Percentiles rank a stretch among this genome's conserved stretches.
Conservation (phyloP, 2,329 filamentous ascomycete genomes). For the Aspergillus viridinutans region DNA sequence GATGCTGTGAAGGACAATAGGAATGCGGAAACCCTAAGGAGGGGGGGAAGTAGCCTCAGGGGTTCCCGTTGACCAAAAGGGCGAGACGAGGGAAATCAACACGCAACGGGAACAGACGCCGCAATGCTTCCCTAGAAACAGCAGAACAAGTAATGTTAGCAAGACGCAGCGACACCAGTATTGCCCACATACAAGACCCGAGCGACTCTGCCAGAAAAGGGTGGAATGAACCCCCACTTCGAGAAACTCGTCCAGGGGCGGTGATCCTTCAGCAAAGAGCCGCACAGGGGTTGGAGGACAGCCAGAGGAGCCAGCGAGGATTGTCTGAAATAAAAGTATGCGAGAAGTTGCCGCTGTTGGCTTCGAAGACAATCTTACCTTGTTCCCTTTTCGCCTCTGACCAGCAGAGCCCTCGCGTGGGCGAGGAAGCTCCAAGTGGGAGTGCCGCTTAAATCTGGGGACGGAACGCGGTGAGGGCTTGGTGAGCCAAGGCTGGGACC, state of each 20-base stretch:
- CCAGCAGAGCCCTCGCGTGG: conserved; percentile 9
- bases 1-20: background rate
- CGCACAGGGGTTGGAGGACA: background rate
- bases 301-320: background rate
- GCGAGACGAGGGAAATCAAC: background rate
- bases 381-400: background rate
- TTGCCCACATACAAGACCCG: background rate
- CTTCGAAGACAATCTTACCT: background rate
- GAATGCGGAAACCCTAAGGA: background rate
- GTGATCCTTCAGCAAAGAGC: background rate
- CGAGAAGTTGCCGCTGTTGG: background rate
- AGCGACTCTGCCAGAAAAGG: background rate
- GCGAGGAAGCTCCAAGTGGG: conserved; percentile 14
- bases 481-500: background rate
- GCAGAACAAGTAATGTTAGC: background rate
- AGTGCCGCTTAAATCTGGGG: conserved; percentile 10
- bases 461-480: conserved; percentile 8
- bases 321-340: background rate
- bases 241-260: background rate
- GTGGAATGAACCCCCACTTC: background rate
- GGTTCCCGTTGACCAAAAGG: background rate
- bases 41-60: background rate
- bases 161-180: background rate
- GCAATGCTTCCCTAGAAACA: background rate
- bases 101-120: background rate